phyloP scores from a whole-genome alignment of 179 eudicot genomes.

The Sideroxylon spinosum region DNA sequence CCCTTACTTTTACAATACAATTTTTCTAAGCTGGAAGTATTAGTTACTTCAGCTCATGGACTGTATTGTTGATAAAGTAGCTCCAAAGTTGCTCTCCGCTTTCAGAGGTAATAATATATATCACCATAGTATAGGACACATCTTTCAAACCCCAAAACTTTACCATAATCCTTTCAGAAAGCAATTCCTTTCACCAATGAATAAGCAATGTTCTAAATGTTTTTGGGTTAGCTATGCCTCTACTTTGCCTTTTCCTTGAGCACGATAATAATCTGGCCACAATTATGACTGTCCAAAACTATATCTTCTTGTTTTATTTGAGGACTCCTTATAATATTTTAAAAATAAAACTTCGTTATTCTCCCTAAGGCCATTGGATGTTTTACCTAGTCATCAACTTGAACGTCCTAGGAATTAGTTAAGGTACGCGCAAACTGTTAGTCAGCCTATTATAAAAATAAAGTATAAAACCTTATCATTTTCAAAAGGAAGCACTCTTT shows the following conservation, averaged over 20 bases:
- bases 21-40: background rate
- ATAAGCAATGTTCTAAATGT: background rate
- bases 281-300: background rate
- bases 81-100: background rate
- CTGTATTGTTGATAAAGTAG: background rate
- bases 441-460: too few species aligned
- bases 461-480: background rate
- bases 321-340: background rate
- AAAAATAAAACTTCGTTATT: too few species aligned
- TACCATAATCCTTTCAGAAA: background rate
- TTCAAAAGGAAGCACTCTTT: background rate
- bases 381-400: too few species aligned
- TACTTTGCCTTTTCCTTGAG: background rate
- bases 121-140: background rate
- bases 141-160: background rate
- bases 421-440: too few species aligned
- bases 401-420: too few species aligned
- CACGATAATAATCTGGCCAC: background rate
- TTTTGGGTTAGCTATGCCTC: slow-evolving; percentile 1
- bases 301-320: background rate
- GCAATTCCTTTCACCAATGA: background rate
- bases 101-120: background rate
- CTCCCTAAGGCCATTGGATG: too few species aligned
- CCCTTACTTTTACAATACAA: background rate
- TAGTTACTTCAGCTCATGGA: background rate